phyloP scores from a whole-genome alignment of 371 early-diverging fungal species.

The Fennellomyces sp. region DNA sequence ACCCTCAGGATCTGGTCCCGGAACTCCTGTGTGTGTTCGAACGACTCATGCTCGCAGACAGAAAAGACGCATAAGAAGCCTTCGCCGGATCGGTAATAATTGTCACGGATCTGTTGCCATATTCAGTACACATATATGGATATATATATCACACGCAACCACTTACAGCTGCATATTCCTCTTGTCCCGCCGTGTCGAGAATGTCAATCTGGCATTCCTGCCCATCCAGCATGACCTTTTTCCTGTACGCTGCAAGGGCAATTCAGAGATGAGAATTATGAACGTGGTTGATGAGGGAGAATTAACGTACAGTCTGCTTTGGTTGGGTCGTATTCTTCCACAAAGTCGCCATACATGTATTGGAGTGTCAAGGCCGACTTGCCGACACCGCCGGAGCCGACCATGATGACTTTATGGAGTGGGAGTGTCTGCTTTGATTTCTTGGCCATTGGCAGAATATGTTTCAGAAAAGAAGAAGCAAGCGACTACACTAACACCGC shows the following conservation, averaged over 20 bases:
- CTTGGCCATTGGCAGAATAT: slow-evolving; percentile 22
- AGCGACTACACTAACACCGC: too few relatives aligned
- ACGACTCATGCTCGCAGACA: slow-evolving; percentile 79
- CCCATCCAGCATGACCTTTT: slow-evolving; percentile 65
- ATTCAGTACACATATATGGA: background rate
- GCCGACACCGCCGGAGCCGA: slow-evolving; percentile 90
- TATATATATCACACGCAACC: background rate
- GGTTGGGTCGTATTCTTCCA: slow-evolving; percentile 92
- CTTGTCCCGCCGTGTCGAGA: slow-evolving; percentile 91
- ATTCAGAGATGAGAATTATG: too few relatives aligned
- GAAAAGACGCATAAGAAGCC: slow-evolving; percentile 89
- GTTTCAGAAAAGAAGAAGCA: background rate
- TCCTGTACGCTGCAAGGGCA: slow-evolving; percentile 58
- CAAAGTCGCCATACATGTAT: slow-evolving; percentile 91
- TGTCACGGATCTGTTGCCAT: slow-evolving; percentile 77
- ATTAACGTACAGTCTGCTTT: slow-evolving; percentile 71
- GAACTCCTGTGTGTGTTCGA: slow-evolving; percentile 81
- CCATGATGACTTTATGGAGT: slow-evolving; percentile 87
- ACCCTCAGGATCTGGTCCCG: slow-evolving; percentile 86
- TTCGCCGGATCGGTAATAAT: slow-evolving; percentile 87
- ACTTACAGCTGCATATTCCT: slow-evolving; percentile 79
- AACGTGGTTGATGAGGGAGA: too few relatives aligned
- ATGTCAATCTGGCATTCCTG: slow-evolving; percentile 86
- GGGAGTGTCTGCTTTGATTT: slow-evolving; percentile 60
- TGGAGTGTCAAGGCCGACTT: slow-evolving; percentile 87